Base-by-base conservation (phyloP, 169 alveolate genomes). In the Eimeria acervulina region DNA sequence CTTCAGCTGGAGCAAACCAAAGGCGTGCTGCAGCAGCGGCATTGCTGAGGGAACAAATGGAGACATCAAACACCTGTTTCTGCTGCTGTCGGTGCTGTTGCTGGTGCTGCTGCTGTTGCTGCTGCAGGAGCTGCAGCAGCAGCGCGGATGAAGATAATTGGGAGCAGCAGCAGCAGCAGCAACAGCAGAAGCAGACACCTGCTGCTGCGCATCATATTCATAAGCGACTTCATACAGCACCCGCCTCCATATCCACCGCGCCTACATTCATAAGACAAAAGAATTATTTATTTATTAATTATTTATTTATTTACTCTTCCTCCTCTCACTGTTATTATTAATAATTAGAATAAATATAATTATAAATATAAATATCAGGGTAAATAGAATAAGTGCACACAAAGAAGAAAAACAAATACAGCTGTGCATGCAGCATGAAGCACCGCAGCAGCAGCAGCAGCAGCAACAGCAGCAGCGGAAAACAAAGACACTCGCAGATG, bases 91-190 rank as follows among this genome's bases (percentile, higher is more conserved):
- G 40, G 23, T 78, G 63, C 42, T 38, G 51, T 17, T 19, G 42
- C 31, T 21, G 42, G 26, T 15, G 55, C 17, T 74, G 84, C 84
- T 33, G 0, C 59, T 51, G 15, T 51, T 51, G 51, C 26, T 38
- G 89, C 59, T 13, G 68, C 89, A 42, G 59, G 42, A 51, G 33
- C 38, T 19, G 40, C 89, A 78, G 89, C 89, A 78, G 89, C 89
- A 78, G 89, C 89, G 26, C 44, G 89, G 63, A 26, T 74, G 13
- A 63, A 19, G 66, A 15, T 28, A 28, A 63, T 44, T 78, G 36
- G 92, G 76, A 84, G 78, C 92, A 84, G 92, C 89, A 12, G 89
- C 92, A 23, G 72, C 92, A n/a, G 92, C 92, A 7, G 72, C 92
- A 31, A 51, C 42, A 47, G 76, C 76, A 52, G 70, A 17, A 38